A percentile compares a stretch with the other conserved stretches of the same genome.
Evolutionary conservation across 179 eudicot genomes (phyloP).

Genomic region (Gypsophila paniculata): DNA sequence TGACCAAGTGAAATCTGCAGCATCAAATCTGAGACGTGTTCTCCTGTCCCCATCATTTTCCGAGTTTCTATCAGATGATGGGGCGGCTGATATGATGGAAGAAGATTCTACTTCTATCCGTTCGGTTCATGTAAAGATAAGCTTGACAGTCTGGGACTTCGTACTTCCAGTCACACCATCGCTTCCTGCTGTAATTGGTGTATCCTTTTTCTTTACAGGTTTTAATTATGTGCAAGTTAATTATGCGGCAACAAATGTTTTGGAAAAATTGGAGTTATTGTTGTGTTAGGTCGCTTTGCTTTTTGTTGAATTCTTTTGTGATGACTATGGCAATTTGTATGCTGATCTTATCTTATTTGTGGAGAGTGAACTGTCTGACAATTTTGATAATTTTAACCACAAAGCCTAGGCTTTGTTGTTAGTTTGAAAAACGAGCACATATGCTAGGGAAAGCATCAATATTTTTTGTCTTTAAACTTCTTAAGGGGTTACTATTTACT

Average conservation of each 20-base stretch:
- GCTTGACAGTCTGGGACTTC: conserved; percentile 91
- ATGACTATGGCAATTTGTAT: background rate
- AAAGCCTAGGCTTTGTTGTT: no score
- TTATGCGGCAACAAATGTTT: background rate
- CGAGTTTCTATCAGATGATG: conserved; percentile 69
- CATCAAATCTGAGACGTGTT: conserved; percentile 67
- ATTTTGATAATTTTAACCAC: no score
- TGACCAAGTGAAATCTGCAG: conserved; percentile 71
- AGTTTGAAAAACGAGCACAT: no score
- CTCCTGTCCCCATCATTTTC: conserved; percentile 78
- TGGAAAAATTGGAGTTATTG: background rate
- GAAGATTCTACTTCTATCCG: conserved; percentile 66
- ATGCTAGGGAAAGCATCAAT: no score
- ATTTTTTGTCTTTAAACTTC: no score
- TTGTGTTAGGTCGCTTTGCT: conserved; percentile 1
- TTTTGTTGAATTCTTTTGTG: background rate
- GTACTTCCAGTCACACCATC: conserved; percentile 88
- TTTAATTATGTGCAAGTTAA: conserved; percentile 5
- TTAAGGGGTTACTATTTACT: no score
- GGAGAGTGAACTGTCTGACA: background rate
- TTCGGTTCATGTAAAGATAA: conserved; percentile 66
- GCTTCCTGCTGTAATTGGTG: conserved; percentile 97
- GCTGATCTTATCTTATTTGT: background rate
- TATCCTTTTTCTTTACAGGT: conserved; percentile 50
- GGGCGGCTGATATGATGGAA: conserved; percentile 83